phyloP scores from a whole-genome alignment of 2,329 filamentous ascomycete species.

The Colletotrichum lupini region DNA sequence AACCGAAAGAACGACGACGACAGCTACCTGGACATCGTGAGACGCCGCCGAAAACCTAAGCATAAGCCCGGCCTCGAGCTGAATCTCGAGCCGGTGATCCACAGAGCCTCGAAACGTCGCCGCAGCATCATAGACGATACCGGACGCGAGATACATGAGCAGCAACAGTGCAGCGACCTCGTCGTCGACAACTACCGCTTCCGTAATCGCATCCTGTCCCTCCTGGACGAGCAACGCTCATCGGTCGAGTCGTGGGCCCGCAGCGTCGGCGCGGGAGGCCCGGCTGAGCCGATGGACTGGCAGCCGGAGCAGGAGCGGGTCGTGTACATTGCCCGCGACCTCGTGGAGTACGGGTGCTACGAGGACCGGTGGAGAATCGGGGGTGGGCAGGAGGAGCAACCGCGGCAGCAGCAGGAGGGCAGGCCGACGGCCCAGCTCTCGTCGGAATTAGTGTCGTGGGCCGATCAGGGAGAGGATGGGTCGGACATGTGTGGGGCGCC shows the following conservation, averaged over 20 bases:
- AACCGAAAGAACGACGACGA: too few relatives aligned
- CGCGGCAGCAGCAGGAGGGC: not conserved
- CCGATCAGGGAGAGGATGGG: not conserved
- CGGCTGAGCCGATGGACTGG: slow-evolving; percentile 42
- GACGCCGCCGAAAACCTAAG: too few relatives aligned
- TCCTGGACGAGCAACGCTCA: slow-evolving; percentile 28
- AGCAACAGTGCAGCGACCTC: not conserved
- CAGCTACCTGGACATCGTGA: not conserved
- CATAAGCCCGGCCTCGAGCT: not conserved
- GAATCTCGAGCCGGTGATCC: not conserved
- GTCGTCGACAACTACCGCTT: slow-evolving; percentile 20
- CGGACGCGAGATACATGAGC: too few relatives aligned
- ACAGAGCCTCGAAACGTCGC: not conserved
- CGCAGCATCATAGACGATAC: not conserved
- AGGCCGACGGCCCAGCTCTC: not conserved
- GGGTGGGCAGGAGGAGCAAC: not conserved
- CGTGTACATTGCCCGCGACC: slow-evolving; percentile 29
- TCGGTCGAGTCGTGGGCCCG: slow-evolving; percentile 36
- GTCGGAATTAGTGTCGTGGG: slow-evolving; percentile 3
- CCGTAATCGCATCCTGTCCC: slow-evolving; percentile 14
- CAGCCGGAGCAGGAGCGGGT: slow-evolving; percentile 39
- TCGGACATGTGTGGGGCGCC: slow-evolving; percentile 8
- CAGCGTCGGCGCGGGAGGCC: slow-evolving; percentile 32
- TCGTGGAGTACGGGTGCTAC: slow-evolving; percentile 32
- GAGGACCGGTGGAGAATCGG: slow-evolving; percentile 25